phyloP scores from a whole-genome alignment of 345 rosid species.

The Pseudoturritis turrita region DNA sequence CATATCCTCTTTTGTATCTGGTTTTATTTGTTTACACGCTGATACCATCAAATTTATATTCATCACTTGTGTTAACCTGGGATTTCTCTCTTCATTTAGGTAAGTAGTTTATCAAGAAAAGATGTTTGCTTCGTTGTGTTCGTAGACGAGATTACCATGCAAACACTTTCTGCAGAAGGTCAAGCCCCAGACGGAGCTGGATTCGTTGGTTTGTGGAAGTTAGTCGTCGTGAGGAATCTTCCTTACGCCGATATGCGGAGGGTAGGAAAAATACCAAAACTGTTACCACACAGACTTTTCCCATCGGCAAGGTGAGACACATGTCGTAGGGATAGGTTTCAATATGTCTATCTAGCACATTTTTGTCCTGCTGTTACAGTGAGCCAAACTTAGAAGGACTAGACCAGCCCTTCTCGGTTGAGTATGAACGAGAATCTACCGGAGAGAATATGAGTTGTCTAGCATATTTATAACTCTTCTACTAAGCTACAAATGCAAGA shows the following conservation, averaged over 20 bases:
- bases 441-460: neutral
- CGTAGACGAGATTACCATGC: slow-evolving; percentile 74
- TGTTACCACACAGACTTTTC: slow-evolving; percentile 85
- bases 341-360: slow-evolving; percentile 1
- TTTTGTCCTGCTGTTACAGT: neutral
- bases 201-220: slow-evolving; percentile 90
- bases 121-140: slow-evolving; percentile 98
- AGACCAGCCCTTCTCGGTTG: neutral
- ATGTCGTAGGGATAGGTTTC: neutral
- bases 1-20: neutral
- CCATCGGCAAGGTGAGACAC: slow-evolving; percentile 87
- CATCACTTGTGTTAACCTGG: slow-evolving; percentile 8
- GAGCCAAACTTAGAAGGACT: neutral
- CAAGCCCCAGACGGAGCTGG: slow-evolving; percentile 70
- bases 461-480: neutral
- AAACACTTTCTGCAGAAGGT: slow-evolving; percentile 76
- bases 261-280: slow-evolving; percentile 93
- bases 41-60: neutral
- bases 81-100: slow-evolving; percentile 42
- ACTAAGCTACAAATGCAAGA: neutral
- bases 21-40: neutral
- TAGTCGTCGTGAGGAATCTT: slow-evolving; percentile 82
- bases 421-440: neutral
- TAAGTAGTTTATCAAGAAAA: slow-evolving; percentile 80
- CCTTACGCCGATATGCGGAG: slow-evolving; percentile 91